Evolutionary conservation across 148 eudicot species (phyloP), one percentile per base, ranked within the genome.

Genomic region (Cornus controversa): DNA sequence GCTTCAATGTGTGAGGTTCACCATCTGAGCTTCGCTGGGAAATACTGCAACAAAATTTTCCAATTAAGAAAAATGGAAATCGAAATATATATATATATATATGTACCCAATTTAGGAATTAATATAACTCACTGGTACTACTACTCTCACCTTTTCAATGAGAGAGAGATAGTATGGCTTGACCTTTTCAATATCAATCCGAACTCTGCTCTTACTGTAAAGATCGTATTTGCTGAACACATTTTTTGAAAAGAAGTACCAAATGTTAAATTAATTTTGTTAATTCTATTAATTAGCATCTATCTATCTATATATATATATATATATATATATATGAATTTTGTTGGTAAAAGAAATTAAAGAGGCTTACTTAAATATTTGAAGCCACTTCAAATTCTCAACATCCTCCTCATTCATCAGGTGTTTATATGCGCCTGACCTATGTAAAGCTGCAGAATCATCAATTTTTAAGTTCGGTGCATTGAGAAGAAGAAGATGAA

Each of bases 321-420:
- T 40, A 40, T 2, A 9, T 40, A 9, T 40, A 9, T 40, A 9
- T n/a, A 42, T 2, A 15, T 25, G 18, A 29, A 14, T 16, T 16
- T n/a, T 18, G 31, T 20, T 18, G 27, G 63, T 2, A 14, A 36
- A 40, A 40, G 45, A 15, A 40, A 36, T n/a, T 2, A 26, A 6
- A 4, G 57, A 73, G 54, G 7, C 27, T 83, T 79, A 88, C 93
- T 87, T 94, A 85, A 94, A 94, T 67, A 94, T 70, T 10, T 89
- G 80, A 22, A 94, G 91, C 98, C 98, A 94, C 80, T 91, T 88
- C 69, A 94, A 57, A 74, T 88, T 91, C 81, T 89, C 91, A 64
- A 27, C 81, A 50, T 94, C 98, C 65, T 94, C 93, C 8, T 87
- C 91, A 60, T 94, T 92, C 94, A 94, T 83, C 79, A 94, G 77